Base-by-base conservation (phyloP, 805 yeast genomes). In the Barnettozyma pratensis region DNA sequence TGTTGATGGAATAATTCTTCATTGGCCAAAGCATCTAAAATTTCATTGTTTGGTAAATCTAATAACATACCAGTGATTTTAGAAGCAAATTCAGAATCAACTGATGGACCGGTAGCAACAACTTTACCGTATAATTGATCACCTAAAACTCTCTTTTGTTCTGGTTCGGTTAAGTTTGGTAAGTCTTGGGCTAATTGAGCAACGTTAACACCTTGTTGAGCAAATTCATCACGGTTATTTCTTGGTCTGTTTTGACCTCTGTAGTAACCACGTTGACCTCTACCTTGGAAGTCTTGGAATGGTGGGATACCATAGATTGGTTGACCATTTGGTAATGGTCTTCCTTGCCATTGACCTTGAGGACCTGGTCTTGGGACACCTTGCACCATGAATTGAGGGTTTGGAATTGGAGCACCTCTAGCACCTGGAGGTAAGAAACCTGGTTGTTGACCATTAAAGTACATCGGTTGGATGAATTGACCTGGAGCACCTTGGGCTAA, bases 21-120 rank as follows among this genome's bases (percentile, higher is more conserved):
- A 69, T 91, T 94, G 66, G 88, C 95, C 70, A 89, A 81, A 69
- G 92, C 78, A 54, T 86, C 85, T 65, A 91, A 74, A 62, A 94
- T 87, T 75, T 92, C 97, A 64, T 81, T 81, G 73, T 87, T 87
- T 67, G 90, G 95, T 82, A 92, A 83, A 68, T 91, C 97, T 67
- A 94, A 81, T 77, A 94, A 82, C 98, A 94, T 94, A 77, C 98
- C 97, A 58, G 99, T 94, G 69, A 94, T 88, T 78, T 91, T 92
- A 75, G 97, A 96, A 59, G 97, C 97, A 65, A 96, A 89, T 73
- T 90, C 96, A 51, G 85, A 86, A 66, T 90, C 96, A 62, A 83
- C 82, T 63, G 91, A 88, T 74, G 86, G 86, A 65, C 88, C 90
- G 55, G 87, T 82, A 58, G 90, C 82, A 57, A 85, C 83, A 65